phyloP scores from a whole-genome alignment of 345 rosid species.

The Eucalyptus pauciflora region DNA sequence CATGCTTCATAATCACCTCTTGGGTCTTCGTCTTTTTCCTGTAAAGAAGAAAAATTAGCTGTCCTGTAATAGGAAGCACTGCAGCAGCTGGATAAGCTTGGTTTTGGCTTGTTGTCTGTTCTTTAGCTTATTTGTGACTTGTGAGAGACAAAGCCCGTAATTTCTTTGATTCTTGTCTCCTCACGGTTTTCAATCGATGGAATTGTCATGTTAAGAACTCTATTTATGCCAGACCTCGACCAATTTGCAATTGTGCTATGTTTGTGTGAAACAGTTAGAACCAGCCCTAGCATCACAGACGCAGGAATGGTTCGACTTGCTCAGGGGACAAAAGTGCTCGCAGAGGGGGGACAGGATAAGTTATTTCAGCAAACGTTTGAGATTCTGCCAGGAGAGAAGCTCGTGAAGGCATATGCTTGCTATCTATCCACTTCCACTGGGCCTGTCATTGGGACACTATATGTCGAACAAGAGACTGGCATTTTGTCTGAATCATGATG shows the following conservation, averaged over 20 bases:
- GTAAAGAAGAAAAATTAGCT: background rate
- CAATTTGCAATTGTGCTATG: background rate
- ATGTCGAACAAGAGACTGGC: too few species aligned
- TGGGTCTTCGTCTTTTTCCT: too few species aligned
- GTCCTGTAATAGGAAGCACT: background rate
- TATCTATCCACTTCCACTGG: constrained; percentile 66
- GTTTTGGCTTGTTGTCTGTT: background rate
- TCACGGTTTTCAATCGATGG: background rate
- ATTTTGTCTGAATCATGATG: too few species aligned
- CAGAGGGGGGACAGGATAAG: constrained; percentile 69
- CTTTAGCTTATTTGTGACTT: background rate
- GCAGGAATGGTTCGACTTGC: constrained; percentile 75
- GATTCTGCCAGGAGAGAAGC: constrained; percentile 40
- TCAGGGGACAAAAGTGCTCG: constrained; percentile 59
- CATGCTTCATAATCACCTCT: too few species aligned
- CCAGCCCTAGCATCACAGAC: constrained; percentile 53
- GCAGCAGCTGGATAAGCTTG: background rate
- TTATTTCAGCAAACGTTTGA: constrained; percentile 60
- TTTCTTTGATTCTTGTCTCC: background rate
- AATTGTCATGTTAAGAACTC: background rate
- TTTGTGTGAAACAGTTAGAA: constrained; percentile 32
- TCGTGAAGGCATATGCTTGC: constrained; percentile 60
- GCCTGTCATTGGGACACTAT: constrained; percentile 54
- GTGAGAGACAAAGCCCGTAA: background rate
- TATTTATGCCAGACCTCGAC: background rate